Base-by-base conservation (phyloP, 2,329 filamentous ascomycete species). In the Calonectria hongkongensis region DNA sequence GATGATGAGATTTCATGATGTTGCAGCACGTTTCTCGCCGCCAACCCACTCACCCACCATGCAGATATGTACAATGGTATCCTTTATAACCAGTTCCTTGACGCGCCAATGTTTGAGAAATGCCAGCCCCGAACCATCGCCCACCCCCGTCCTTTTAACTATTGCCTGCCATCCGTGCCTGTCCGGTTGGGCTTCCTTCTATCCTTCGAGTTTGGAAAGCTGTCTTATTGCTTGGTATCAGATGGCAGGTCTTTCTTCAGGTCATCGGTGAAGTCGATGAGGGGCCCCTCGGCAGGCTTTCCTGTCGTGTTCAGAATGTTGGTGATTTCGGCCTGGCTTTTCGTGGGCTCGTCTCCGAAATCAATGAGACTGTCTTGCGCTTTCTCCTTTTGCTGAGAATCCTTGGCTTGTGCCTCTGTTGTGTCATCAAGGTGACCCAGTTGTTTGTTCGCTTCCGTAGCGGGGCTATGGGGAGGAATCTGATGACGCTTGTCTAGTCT, bases 241-340 rank as follows among this genome's bases (percentile, higher is more conserved):
- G 79, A 70, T 4, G 89, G 89, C 45, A 92, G 77, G 28, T 84
- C 81, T 70, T 87, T 88, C 80, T 88, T 88, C 80, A 92, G 51
- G 70, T 92, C 90, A 13, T 86, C 78, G 18, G 88, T 84, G 71
- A 92, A 92, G 79, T 92, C 89, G 41, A 92, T 85, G 60, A 91
- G 81, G 1, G 89, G 87, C 0, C 89, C 89, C 0, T 87, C 82
- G 6, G 85, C 83, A 21, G 83, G 85, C 70, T 85, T 86, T 15
- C 88, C 88, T 6, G 89, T 91, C 10, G 85, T 81, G 36, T 83
- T 79, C 21, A 91, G 83, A 81, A 90, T 78, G 12, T 75, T 70
- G 43, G 87, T 79, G 43, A 90, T 87, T 63, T 88, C 85, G 73
- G 85, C 73, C 39, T 78, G 68, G 33, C 71, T 75, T n/a, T n/a